These are phyloP conservation scores for Arthrobotrys sphaeroides DNA, from an alignment of 2,329 filamentous ascomycete genomes.

Conservation along the genomic window DNA sequence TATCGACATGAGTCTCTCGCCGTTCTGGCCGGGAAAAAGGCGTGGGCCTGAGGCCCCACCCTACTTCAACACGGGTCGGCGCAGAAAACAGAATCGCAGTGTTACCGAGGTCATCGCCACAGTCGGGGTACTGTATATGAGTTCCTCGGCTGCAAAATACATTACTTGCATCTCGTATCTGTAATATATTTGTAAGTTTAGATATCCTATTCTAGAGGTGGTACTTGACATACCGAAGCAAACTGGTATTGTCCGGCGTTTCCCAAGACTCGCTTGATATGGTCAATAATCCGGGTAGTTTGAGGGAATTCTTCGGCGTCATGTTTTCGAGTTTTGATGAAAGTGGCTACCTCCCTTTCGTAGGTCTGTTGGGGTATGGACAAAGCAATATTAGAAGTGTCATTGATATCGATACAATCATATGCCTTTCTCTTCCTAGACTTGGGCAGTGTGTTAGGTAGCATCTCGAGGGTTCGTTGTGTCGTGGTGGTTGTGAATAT, in stretches of 20 bases:
- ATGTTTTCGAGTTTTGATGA: slow-evolving; percentile 30
- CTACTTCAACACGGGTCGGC: slow-evolving; percentile 13
- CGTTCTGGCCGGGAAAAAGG: background rate
- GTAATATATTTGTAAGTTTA: background rate
- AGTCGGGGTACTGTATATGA: background rate
- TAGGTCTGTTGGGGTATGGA: background rate
- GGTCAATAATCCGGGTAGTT: slow-evolving; percentile 4
- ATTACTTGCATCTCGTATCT: slow-evolving; percentile 13
- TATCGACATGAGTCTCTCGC: background rate
- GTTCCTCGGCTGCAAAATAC: background rate
- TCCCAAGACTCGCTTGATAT: slow-evolving; percentile 10
- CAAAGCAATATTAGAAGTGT: background rate
- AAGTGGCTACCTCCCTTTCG: background rate
- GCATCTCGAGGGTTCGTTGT: background rate
- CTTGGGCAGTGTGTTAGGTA: background rate
- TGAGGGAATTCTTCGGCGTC: slow-evolving; percentile 6
- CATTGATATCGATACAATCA: background rate
- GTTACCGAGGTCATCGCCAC: background rate
- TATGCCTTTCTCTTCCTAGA: slow-evolving; percentile 20
- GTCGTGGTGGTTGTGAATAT: background rate
- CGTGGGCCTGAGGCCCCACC: background rate
- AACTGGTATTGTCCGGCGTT: slow-evolving; percentile 2
- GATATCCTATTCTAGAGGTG: background rate
- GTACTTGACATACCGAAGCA: background rate
- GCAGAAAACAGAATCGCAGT: background rate